Evolutionary conservation across 768 basidiomycete genomes (phyloP), one percentile per base, ranked within the genome.

Genomic region (Psilocybe cyanescens): DNA sequence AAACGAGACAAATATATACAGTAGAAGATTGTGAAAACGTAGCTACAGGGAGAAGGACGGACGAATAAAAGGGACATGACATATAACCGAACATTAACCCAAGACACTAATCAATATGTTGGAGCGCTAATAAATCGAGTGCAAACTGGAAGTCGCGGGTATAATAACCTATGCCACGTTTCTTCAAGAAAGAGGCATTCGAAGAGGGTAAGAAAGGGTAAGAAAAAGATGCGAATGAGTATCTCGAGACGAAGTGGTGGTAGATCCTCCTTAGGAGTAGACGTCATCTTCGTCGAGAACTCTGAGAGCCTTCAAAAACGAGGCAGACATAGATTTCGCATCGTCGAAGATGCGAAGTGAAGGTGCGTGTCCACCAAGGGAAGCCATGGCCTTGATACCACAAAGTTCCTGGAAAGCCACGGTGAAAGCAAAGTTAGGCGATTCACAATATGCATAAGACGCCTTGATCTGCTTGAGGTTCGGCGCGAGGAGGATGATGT

Each of bases 371-470:
- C 79, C 79, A 11, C 69, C 68, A 4, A 76, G 63, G 24, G 70
- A 64, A 6, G 79, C 74, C 3, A 68, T 67, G 0, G 86, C 86
- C 69, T 90, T 90, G 74, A 90, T 83, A 4, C 47, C 53, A 63
- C 86, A 87, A 1, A 90, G 65, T 1, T 77, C 75, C 14, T 63
- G 66, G 63, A 85, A 89, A 0, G 88, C 87, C 33, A 89, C 79
- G 0, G 65, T 63, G 66, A 87, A 87, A 0, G 74, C 87, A 57
- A 90, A 88, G 0, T 8, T 12, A 2, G 19, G 24, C 4, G 57
- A 7, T 63, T 31, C 1, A 0, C 4, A 35, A 57, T 83, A 84
- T 0, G 89, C 88, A 44, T 77, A 85, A 0, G 89, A 88, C 0
- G 88, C 86, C 66, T 85, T 87, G 24, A 88, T 66, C 51, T 81